These are phyloP conservation scores for Yarrowia bubula DNA, from an alignment of 805 yeast species.

Conservation along the genomic window DNA sequence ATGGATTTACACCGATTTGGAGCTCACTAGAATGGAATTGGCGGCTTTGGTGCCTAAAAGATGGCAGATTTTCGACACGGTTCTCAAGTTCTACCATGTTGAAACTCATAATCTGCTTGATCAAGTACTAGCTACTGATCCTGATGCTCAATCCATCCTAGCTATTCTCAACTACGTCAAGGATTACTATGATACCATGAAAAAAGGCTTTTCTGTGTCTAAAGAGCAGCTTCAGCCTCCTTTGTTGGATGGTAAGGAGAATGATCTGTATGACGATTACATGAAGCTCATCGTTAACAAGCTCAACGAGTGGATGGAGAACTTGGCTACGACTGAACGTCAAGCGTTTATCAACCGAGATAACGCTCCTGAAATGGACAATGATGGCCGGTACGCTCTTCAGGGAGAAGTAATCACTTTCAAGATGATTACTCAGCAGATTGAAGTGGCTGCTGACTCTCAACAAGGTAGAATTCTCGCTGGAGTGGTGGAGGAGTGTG, in stretches of 20 bases:
- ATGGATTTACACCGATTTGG: slow-evolving; percentile 81
- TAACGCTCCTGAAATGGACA: slow-evolving; percentile 70
- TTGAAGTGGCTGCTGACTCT: slow-evolving; percentile 81
- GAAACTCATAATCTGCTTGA: slow-evolving; percentile 63
- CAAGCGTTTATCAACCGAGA: slow-evolving; percentile 61
- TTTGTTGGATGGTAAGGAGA: slow-evolving; percentile 71
- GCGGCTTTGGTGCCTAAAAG: slow-evolving; percentile 60
- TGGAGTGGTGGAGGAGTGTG: slow-evolving; percentile 74
- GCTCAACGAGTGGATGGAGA: slow-evolving; percentile 81
- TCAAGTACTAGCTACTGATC: slow-evolving; percentile 62
- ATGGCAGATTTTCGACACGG: slow-evolving; percentile 69
- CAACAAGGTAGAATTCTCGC: slow-evolving; percentile 76
- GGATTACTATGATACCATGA: slow-evolving; percentile 56
- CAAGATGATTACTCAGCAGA: slow-evolving; percentile 83
- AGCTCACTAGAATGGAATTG: slow-evolving; percentile 60
- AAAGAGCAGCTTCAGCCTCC: slow-evolving; percentile 51
- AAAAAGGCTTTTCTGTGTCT: slow-evolving; percentile 49
- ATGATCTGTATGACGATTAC: slow-evolving; percentile 73
- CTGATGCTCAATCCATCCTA: slow-evolving; percentile 73
- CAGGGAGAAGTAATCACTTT: slow-evolving; percentile 78
- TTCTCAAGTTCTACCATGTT: slow-evolving; percentile 64
- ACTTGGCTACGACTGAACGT: slow-evolving; percentile 64
- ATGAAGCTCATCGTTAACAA: slow-evolving; percentile 65
- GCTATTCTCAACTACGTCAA: slow-evolving; percentile 75
- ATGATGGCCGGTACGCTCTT: slow-evolving; percentile 61